Evolutionary conservation across 2,329 filamentous ascomycete species (phyloP), one percentile per base, ranked within the genome.

Genomic region (Botrytis galanthina): DNA sequence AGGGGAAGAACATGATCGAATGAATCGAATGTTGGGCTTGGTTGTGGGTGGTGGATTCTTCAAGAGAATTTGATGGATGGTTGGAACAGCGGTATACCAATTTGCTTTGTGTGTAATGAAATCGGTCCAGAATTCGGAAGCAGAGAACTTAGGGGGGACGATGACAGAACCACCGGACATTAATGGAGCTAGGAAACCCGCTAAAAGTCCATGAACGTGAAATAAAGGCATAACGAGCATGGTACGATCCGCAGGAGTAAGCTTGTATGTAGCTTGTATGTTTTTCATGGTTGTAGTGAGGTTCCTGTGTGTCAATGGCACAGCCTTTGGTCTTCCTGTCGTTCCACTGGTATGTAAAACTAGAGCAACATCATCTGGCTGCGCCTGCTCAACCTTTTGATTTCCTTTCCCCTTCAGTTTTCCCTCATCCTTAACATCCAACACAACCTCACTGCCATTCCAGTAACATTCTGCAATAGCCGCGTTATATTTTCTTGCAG

Each of bases 41-140:
- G 91, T 91, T 72, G 81, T 87, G 7, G 93, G 94, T 4, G 88
- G 82, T 10, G 92, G 89, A 77, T 88, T 90, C 83, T 92, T 93
- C 74, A 97, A 89, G 6, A 97, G 86, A 79, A 97, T 95, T 80
- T 96, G 93, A 82, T 97, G 94, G 81, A 97, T 97, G 0, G 94
- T 97, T 1, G 94, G 94, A n/a, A 96, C 94, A 1, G 94, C 94
- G 0, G 93, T 96, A 83, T 96, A 97, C 94, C 94, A 97, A 81
- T 93, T 97, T 39, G 93, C 94, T 76, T 89, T 86, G 84, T 94
- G 86, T 9, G 86, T 85, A 77, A 86, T 86, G 79, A 96, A 96
- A 81, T 96, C 91, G 37, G 83, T 82, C 94, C 94, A 97, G 83
- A 97, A 97, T 32, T 93, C 90, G 1, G 88, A 88, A 14, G 94